A percentile compares a stretch with the other conserved stretches of the same genome.
Evolutionary conservation across 805 yeast genomes (phyloP).

Genomic region (Candida endomychidarum): DNA sequence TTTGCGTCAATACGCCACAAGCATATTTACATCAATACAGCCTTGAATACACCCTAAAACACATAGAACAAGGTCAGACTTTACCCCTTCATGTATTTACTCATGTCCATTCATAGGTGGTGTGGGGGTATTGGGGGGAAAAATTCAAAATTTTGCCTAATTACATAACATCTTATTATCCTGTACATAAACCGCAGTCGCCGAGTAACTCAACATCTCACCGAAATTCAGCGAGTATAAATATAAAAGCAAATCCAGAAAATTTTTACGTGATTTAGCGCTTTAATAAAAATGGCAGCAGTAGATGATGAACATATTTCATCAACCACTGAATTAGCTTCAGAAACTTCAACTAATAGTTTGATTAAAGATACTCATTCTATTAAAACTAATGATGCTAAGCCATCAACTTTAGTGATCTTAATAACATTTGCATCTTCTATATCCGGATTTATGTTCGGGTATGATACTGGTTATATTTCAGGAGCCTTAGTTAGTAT

Average conservation of each 20-base stretch:
- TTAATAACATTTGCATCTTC: slow-evolving; percentile 75
- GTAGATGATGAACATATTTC: background rate
- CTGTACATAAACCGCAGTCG: slow-evolving; percentile 7
- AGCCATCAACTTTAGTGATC: slow-evolving; percentile 64
- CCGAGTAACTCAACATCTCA: slow-evolving; percentile 1
- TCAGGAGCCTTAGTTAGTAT: slow-evolving; percentile 89
- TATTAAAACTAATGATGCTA: slow-evolving; percentile 15
- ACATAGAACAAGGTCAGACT: no score
- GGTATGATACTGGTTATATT: slow-evolving; percentile 96
- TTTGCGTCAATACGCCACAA: no score
- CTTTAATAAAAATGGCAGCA: slow-evolving; percentile 2
- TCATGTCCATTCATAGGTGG: no score
- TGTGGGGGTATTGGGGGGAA: no score
- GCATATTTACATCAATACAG: no score
- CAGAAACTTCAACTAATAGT: slow-evolving; percentile 5
- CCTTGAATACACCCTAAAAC: no score
- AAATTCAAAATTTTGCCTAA: no score
- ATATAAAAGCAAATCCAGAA: background rate
- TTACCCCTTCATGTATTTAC: no score
- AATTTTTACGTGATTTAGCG: background rate
- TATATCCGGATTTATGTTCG: slow-evolving; percentile 94
- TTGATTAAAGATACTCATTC: slow-evolving; percentile 7
- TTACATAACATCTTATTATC: no score
- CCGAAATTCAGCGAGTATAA: slow-evolving; percentile 7
- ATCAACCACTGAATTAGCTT: slow-evolving; percentile 5